These are phyloP conservation scores for Wickerhamomyces bovis DNA, from an alignment of 805 yeast genomes.

Conservation along the genomic window DNA sequence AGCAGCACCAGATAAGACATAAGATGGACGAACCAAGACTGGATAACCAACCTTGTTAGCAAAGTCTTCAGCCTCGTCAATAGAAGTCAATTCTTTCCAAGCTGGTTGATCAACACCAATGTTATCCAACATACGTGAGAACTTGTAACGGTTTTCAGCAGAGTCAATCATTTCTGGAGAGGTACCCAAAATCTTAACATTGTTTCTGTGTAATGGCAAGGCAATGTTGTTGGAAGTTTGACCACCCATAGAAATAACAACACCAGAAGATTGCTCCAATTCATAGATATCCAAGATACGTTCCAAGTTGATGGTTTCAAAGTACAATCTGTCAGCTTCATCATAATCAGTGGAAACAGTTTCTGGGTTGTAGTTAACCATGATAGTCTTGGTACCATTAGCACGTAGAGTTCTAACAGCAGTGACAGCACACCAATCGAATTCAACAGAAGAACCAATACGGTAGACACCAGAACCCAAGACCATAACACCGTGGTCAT, in stretches of 20 bases:
- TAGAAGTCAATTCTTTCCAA: conserved; percentile 94
- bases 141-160: conserved; percentile 97
- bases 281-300: conserved; percentile 93
- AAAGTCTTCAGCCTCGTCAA: conserved; percentile 86
- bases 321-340: conserved; percentile 94
- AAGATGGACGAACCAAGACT: conserved; percentile 94
- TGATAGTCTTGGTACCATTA: conserved; percentile 81
- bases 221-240: conserved; percentile 98
- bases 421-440: conserved; percentile 99
- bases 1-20: conserved; percentile 97
- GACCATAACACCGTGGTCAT: conserved; percentile 92
- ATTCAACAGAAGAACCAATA: conserved; percentile 97
- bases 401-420: conserved; percentile 91
- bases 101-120: conserved; percentile 99
- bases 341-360: conserved; percentile 98
- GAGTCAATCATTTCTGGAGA: conserved; percentile 98
- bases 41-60: conserved; percentile 91
- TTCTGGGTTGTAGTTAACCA: conserved; percentile 98
- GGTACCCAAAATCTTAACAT: conserved; percentile 92
- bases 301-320: conserved; percentile 91
- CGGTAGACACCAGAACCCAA: conserved; percentile 98
- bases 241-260: conserved; percentile 97
- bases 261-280: conserved; percentile 85
- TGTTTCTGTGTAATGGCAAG: conserved; percentile 83
- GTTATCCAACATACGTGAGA: conserved; percentile 92